A percentile compares a stretch with the other conserved stretches of the same genome.
phyloP scores from a whole-genome alignment of 148 eudicot species.

The Arctostaphylos glauca region DNA sequence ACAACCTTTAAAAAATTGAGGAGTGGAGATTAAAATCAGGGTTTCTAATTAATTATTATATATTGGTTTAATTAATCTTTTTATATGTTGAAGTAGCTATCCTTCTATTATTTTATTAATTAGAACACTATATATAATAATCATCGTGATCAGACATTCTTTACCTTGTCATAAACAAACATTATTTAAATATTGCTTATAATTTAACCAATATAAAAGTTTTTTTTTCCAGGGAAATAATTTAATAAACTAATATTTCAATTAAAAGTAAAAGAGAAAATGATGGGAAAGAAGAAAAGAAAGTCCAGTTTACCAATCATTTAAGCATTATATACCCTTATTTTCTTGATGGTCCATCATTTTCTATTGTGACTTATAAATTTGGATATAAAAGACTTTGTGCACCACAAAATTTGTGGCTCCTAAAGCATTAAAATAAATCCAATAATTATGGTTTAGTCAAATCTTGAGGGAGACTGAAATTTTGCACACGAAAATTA shows the following conservation, averaged over 20 bases:
- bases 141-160: constrained; percentile 14
- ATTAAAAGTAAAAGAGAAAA: background rate
- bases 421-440: background rate
- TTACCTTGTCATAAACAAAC: background rate
- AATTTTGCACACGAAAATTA: too few species aligned
- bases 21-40: background rate
- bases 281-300: constrained; percentile 9
- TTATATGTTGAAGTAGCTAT: background rate
- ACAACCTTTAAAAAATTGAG: background rate
- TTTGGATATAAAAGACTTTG: background rate
- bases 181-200: background rate
- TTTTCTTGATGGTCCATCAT: constrained; percentile 10
- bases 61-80: background rate
- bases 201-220: background rate
- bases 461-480: background rate
- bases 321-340: background rate
- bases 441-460: background rate
- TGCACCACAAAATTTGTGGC: background rate
- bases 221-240: background rate
- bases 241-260: background rate
- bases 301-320: background rate
- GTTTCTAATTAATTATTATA: background rate
- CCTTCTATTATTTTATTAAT: constrained; percentile 3
- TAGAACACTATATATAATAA: background rate
- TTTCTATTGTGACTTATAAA: background rate